A percentile compares a stretch with the other conserved stretches of the same genome.
These are phyloP conservation scores for Fusarium subglutinans DNA, from an alignment of 2,329 filamentous ascomycete genomes.

Conservation along the genomic window DNA sequence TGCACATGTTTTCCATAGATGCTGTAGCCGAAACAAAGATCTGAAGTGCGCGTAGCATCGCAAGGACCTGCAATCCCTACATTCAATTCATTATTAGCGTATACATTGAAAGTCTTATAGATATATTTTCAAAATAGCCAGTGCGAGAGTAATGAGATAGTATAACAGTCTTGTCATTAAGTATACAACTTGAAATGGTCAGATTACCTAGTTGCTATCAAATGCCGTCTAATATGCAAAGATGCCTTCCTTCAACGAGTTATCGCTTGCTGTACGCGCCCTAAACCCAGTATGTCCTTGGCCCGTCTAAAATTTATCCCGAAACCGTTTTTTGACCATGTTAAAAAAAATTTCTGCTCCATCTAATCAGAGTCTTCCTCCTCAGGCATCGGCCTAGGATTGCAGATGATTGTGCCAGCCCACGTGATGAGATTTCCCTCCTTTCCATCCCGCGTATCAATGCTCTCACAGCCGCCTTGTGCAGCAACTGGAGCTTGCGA, in stretches of 20 bases:
- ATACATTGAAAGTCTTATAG: fast-evolving
- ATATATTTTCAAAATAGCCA: background rate
- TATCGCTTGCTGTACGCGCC: background rate
- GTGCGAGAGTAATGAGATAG: background rate
- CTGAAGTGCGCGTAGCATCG: background rate
- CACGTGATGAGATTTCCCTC: constrained; percentile 16
- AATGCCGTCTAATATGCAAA: background rate
- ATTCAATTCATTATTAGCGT: fast-evolving
- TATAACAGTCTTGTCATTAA: background rate
- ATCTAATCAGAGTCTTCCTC: constrained; percentile 12
- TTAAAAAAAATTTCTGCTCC: background rate
- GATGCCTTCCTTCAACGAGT: background rate
- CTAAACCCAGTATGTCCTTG: background rate
- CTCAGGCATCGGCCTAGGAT: background rate
- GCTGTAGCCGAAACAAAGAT: background rate
- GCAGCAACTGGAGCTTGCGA: constrained; percentile 16
- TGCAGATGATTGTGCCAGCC: constrained; percentile 8
- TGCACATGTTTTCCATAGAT: fast-evolving
- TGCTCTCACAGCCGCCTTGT: constrained; percentile 24
- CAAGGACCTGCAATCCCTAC: fast-evolving
- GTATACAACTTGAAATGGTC: background rate
- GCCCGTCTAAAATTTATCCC: background rate
- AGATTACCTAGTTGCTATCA: background rate
- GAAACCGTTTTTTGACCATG: background rate
- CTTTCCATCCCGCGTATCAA: constrained; percentile 20